These are phyloP conservation scores for Anethum foeniculum DNA, from an alignment of 140 eudicot genomes.

Conservation along the genomic window DNA sequence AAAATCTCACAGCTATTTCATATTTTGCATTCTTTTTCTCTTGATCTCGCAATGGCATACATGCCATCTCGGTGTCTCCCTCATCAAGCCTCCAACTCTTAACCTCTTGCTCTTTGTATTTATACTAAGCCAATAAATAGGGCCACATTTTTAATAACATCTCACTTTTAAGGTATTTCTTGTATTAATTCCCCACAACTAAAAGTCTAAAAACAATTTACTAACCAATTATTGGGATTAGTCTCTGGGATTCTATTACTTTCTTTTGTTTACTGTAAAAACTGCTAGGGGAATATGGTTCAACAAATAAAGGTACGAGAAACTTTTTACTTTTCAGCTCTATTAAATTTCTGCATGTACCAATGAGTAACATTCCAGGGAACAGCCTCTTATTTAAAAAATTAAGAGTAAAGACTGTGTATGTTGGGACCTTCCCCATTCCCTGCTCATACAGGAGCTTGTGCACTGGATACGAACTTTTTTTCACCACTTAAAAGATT, in stretches of 20 bases:
- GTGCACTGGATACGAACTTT: neutral
- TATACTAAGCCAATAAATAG: neutral
- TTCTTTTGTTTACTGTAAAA: neutral
- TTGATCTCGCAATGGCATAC: neutral
- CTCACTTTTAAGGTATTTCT: constrained; percentile 2
- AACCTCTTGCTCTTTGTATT: neutral
- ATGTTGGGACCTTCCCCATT: neutral
- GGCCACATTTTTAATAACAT: neutral
- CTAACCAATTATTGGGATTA: neutral
- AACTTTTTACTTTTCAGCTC: neutral
- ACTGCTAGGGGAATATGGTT: too few species aligned
- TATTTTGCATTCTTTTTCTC: neutral
- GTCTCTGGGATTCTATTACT: neutral
- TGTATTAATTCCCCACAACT: neutral
- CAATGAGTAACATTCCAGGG: neutral
- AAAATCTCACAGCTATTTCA: neutral
- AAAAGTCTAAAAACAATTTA: neutral
- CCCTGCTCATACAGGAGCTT: neutral
- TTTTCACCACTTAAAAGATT: neutral
- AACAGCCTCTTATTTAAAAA: neutral
- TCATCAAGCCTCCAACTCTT: neutral
- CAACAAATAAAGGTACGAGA: neutral
- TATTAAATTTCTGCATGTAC: neutral
- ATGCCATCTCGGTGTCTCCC: neutral
- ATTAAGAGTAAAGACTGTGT: neutral